phyloP scores from a whole-genome alignment of 2,329 filamentous ascomycete genomes.

The Botrytis tulipae region DNA sequence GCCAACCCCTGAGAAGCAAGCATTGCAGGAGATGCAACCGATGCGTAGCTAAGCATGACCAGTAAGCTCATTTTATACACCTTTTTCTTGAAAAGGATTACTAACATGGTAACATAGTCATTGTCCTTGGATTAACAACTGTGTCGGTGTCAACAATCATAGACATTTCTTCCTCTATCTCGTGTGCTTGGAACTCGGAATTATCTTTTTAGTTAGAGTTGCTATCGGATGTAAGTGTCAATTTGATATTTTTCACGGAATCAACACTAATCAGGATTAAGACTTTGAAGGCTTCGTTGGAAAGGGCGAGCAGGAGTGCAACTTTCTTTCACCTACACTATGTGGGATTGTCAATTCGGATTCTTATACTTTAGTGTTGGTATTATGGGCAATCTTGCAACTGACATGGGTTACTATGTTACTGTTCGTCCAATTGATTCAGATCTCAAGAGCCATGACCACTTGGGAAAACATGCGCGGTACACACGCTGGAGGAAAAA shows the following conservation, averaged over 20 bases:
- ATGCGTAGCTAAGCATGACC: slow-evolving; percentile 94
- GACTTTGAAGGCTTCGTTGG: slow-evolving; percentile 62
- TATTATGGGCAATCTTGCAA: slow-evolving; percentile 78
- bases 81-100: background rate
- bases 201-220: slow-evolving; percentile 69
- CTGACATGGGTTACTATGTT: slow-evolving; percentile 98
- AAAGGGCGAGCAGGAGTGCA: slow-evolving; percentile 59
- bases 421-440: slow-evolving; percentile 86
- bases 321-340: slow-evolving; percentile 69
- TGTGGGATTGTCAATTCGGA: slow-evolving; percentile 79
- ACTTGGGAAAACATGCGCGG: slow-evolving; percentile 97
- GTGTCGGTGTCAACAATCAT: slow-evolving; percentile 92
- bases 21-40: slow-evolving; percentile 89
- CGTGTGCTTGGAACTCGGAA: slow-evolving; percentile 70
- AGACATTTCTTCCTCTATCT: slow-evolving; percentile 94
- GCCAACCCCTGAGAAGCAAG: slow-evolving; percentile 89
- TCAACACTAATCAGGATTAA: slow-evolving; percentile 41
- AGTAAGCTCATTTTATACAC: slow-evolving; percentile 57
- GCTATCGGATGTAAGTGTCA: slow-evolving; percentile 66
- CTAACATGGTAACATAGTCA: slow-evolving; percentile 55
- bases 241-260: background rate
- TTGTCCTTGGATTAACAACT: slow-evolving; percentile 98
- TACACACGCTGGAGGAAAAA: slow-evolving; percentile 55
- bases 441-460: slow-evolving; percentile 88
- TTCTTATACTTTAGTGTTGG: slow-evolving; percentile 76